Conservation (phyloP, 305 asterid species). For the Fraxinus dipetala region DNA sequence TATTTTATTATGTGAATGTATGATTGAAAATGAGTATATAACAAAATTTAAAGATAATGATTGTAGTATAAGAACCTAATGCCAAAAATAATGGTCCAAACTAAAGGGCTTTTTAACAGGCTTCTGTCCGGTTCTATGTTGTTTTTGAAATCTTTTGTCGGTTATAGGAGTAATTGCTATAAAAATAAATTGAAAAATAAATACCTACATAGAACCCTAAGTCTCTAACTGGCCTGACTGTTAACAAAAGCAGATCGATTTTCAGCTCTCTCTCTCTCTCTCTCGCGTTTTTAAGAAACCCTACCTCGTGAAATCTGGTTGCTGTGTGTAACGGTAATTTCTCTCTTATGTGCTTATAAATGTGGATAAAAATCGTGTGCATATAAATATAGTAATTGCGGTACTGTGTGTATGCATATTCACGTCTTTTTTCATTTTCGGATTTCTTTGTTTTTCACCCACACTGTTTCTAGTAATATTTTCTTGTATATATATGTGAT, state of each 20-base stretch:
- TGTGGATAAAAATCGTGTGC: not conserved
- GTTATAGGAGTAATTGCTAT: too few species aligned
- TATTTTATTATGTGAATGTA: too few species aligned
- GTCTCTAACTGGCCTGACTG: not conserved
- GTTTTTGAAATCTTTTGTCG: too few species aligned
- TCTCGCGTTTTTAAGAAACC: not conserved
- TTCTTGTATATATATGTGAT: not conserved
- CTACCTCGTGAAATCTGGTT: not conserved
- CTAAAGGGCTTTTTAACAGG: too few species aligned
- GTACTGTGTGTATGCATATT: not conserved
- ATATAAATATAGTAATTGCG: not conserved
- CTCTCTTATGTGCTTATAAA: not conserved
- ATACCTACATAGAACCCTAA: not conserved
- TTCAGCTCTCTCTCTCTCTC: not conserved
- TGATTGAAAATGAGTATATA: too few species aligned
- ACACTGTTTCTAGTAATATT: not conserved
- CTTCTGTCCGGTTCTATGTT: too few species aligned
- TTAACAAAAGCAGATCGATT: not conserved
- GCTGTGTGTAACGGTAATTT: not conserved
- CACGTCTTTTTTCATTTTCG: not conserved
- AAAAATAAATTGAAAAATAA: too few species aligned
- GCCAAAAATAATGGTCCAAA: too few species aligned
- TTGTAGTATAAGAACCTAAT: too few species aligned
- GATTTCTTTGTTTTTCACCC: not conserved
- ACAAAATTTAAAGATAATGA: too few species aligned